phyloP scores from a whole-genome alignment of 2,329 filamentous ascomycete genomes.

The Orbilia ellipsospora region DNA sequence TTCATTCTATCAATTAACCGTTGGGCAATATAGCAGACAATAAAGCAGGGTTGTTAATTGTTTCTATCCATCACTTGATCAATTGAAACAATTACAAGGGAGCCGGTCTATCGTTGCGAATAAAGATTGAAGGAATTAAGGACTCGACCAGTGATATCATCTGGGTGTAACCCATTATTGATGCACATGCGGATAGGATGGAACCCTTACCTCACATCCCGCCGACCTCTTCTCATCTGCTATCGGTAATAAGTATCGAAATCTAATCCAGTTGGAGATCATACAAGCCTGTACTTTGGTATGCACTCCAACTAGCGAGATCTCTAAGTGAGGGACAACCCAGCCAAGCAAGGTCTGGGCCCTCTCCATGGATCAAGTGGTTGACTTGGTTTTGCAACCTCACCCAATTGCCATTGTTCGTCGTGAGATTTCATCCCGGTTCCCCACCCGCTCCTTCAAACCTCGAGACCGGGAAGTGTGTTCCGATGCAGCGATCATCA shows the following conservation, averaged over 20 bases:
- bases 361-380: neutral
- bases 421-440: conserved; percentile 4
- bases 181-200: conserved; percentile 19
- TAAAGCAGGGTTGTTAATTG: conserved; percentile 11
- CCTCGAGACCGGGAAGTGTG: conserved; percentile 23
- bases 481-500: conserved; percentile 42
- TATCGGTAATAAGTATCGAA: too few relatives aligned
- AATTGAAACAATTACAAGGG: neutral
- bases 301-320: too few relatives aligned
- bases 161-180: conserved; percentile 17
- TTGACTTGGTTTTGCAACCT: neutral
- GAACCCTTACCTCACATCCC: too few relatives aligned
- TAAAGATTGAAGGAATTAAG: neutral
- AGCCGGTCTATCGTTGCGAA: too few relatives aligned
- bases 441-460: conserved; percentile 10
- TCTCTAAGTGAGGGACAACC: neutral
- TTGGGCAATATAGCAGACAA: neutral
- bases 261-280: too few relatives aligned
- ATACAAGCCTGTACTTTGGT: too few relatives aligned
- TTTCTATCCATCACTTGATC: conserved; percentile 2
- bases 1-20: neutral
- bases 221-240: too few relatives aligned
- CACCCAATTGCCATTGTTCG: neutral
- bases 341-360: neutral
- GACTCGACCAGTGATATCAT: conserved; percentile 26